Conservation (phyloP, 2,329 filamentous ascomycete species). For the Fonsecaea multimorphosa region DNA sequence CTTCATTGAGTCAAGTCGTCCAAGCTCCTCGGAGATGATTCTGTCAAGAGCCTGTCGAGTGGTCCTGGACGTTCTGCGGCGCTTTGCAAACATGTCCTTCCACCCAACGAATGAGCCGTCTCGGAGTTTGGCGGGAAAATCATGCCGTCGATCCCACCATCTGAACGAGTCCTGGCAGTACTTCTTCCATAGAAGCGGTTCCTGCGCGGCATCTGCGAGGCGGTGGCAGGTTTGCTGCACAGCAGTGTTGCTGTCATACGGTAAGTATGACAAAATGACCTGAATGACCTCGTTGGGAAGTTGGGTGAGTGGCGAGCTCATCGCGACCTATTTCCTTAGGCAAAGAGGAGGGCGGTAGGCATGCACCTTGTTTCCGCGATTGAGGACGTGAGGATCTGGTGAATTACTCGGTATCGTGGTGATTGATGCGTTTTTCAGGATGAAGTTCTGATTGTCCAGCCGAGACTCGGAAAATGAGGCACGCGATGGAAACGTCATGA, state of each 20-base stretch:
- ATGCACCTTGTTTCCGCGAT: neutral
- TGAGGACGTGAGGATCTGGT: neutral
- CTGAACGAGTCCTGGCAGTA: slow-evolving; percentile 73
- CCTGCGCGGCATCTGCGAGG: slow-evolving; percentile 69
- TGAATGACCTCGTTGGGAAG: slow-evolving; percentile 87
- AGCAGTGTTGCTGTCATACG: slow-evolving; percentile 58
- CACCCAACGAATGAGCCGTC: slow-evolving; percentile 60
- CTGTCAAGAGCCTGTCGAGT: slow-evolving; percentile 66
- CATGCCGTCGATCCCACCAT: slow-evolving; percentile 75
- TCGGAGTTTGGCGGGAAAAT: slow-evolving; percentile 63
- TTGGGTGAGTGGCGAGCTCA: slow-evolving; percentile 17
- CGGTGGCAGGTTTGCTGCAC: slow-evolving; percentile 67
- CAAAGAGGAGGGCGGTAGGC: neutral
- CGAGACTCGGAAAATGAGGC: too few relatives aligned
- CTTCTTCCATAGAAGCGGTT: slow-evolving; percentile 78
- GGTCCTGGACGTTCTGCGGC: slow-evolving; percentile 59
- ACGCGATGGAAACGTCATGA: slow-evolving; percentile 1
- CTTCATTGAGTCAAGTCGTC: slow-evolving; percentile 72
- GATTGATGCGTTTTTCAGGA: neutral
- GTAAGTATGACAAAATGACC: slow-evolving; percentile 71
- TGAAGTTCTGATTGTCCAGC: too few relatives aligned
- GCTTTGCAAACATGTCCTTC: slow-evolving; percentile 70
- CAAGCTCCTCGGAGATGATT: slow-evolving; percentile 73
- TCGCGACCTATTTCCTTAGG: neutral
- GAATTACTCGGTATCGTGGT: neutral